Evolutionary conservation across 2,329 filamentous ascomycete species (phyloP).

Genomic region (Cladosporium oxysporum): DNA sequence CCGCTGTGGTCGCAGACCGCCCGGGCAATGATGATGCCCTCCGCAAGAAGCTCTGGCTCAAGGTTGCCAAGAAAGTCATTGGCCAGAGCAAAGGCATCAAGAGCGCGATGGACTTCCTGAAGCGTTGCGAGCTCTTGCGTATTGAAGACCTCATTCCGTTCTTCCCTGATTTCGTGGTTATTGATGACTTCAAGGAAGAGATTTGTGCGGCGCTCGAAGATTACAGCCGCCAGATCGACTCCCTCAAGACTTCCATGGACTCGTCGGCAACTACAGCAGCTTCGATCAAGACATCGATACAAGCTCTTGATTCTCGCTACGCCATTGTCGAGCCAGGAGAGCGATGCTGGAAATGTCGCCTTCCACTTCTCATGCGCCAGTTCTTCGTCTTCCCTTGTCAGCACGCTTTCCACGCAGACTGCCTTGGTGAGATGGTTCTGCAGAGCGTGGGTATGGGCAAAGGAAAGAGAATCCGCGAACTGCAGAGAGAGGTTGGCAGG

Average conservation of each 20-base stretch:
- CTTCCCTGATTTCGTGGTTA: conserved; percentile 97
- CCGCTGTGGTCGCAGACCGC: conserved; percentile 83
- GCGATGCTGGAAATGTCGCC: conserved; percentile 82
- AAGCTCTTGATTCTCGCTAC: conserved; percentile 81
- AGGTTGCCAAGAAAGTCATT: conserved; percentile 93
- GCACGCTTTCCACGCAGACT: conserved; percentile 96
- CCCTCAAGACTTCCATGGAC: conserved; percentile 91
- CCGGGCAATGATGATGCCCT: conserved; percentile 72
- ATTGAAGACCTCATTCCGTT: conserved; percentile 98
- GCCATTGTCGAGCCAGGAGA: conserved; percentile 96
- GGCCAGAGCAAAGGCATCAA: conserved; percentile 82
- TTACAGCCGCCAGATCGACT: conserved; percentile 88
- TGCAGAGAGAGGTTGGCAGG: conserved; percentile 80
- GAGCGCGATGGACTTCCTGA: conserved; percentile 84
- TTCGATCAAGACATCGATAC: conserved; percentile 89
- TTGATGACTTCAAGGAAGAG: conserved; percentile 98
- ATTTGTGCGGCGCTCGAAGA: conserved; percentile 93
- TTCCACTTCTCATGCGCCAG: conserved; percentile 84
- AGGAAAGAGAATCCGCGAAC: conserved; percentile 76
- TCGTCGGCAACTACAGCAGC: conserved; percentile 83
- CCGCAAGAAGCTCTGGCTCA: conserved; percentile 92
- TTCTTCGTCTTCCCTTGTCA: conserved; percentile 99
- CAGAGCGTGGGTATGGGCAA: conserved; percentile 76
- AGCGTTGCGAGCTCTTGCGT: conserved; percentile 83
- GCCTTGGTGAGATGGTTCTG: conserved; percentile 80